Base-by-base conservation (phyloP, 2,329 filamentous ascomycete genomes). In the Apiospora aurea region DNA sequence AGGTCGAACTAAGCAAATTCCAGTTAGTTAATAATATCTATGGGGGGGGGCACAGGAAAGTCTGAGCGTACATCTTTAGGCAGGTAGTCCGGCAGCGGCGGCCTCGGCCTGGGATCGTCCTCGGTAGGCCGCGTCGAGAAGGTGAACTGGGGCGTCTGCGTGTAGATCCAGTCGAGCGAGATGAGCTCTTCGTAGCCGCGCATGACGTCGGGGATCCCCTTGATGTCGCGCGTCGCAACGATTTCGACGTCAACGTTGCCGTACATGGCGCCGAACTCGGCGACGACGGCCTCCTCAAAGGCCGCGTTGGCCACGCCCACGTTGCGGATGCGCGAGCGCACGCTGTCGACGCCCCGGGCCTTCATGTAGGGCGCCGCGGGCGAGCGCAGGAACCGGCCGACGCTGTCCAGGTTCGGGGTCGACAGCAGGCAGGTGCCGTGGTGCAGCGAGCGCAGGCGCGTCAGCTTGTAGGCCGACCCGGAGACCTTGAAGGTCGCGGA, bases 401-500 rank as follows among this genome's bases (percentile, higher is more conserved):
- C 93, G 53, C 86, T 83, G 43, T 84, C 81, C 57, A 98, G 84
- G 79, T 97, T 93, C 1, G 92, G 92, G 70, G 94, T 95, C 46
- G 88, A 86, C 2, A 98, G 85, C 61, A 99, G 86, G 78, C 95
- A 96, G 0, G 96, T 99, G 10, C 95, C 96, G 82, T 99, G 96
- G 82, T 99, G 96, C 72, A 99, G 86, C 10, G 95, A 92, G 64
- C 96, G 88, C 68, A 90, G 85, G 34, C 93, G 87, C 0, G 94
- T 98, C 70, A 99, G 86, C 82, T 98, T 98, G 84, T 97, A 99
- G 14, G 96, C 96, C 0, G 95, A 98, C 1, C 96, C 96, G 0
- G 95, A 97, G 14, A 98, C 88, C 81, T 99, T 99, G 79, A 92
- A 89, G 1, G 87, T 86, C 53, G 71, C 26, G 7, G 61, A 4